Base-by-base conservation (phyloP, 2,329 filamentous ascomycete species). In the Penicillium psychrosexuale region DNA sequence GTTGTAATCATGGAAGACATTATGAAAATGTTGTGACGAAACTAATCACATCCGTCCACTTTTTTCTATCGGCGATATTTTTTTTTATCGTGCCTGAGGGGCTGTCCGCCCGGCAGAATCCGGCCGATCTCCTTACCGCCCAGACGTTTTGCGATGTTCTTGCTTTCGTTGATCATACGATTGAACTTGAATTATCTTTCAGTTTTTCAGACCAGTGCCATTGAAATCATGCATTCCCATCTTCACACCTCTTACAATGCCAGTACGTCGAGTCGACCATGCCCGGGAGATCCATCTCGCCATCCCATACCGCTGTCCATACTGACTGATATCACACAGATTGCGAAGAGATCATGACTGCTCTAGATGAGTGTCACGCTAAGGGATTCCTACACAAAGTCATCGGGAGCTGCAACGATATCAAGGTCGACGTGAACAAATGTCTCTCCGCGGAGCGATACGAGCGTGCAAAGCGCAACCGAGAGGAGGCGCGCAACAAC, bases 311-410 rank as follows among this genome's bases (percentile, higher is more conserved):
- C 31, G 5, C 17, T 49, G 8, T 8, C 19, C 24, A 30, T 42
- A 56, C 48, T 61, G 57, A 58, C 22, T 28, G 27, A 17, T 19
- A 15, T 22, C n/a, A 37, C 37, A 44, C 48, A 99, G 94, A 88
- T 69, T 99, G 94, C 82, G 90, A 93, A 75, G 91, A 96, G 65
- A 85, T 99, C 72, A 96, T 97, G 85, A 87, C 81, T 47, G 89
- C 90, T 45, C 90, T 99, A 64, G 94, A 97, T 69, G 91, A 97
- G 79, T 99, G 94, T 78, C 94, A 99, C 71, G 89, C 90, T 31
- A 84, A 83, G 56, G 94, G 94, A 51, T 99, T 99, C 77, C 77
- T 99, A 55, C 92, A 89, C 84, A 97, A 96, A 76, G 86, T 90
- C 1, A 78, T 90, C 58, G 94, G 94, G 53, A 90, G 89, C 80